Evolutionary conservation across 1,139 yeast genomes (phyloP).

Genomic region (Pichia sp.): DNA sequence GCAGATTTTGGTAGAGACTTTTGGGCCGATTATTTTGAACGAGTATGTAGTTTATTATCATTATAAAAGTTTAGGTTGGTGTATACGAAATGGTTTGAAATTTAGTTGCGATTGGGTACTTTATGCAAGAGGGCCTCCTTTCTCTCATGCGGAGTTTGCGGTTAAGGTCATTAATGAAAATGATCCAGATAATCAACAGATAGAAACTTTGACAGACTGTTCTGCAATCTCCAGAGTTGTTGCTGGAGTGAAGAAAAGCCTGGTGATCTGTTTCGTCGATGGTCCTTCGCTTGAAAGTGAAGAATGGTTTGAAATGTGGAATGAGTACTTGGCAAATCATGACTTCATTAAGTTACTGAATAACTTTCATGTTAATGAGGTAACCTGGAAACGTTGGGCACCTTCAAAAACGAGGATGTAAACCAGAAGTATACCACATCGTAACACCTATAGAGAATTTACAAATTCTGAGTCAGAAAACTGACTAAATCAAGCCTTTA

Average conservation of each 20-base stretch:
- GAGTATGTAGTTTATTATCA: constrained; percentile 78
- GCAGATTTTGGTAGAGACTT: constrained; percentile 23
- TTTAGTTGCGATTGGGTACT: constrained; percentile 80
- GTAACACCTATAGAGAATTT: constrained; percentile 28
- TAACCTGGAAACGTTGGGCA: constrained; percentile 72
- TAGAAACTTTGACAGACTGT: constrained; percentile 51
- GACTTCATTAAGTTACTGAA: constrained; percentile 19
- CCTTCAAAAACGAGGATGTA: constrained; percentile 72
- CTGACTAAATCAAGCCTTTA: constrained; percentile 33
- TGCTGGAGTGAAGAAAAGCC: constrained; percentile 77
- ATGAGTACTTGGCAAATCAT: constrained; percentile 23
- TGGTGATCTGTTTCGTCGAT: constrained; percentile 63
- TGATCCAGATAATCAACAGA: neutral
- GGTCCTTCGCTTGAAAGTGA: constrained; percentile 32
- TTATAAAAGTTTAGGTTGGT: constrained; percentile 88
- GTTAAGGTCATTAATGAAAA: constrained; percentile 19
- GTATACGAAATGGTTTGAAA: constrained; percentile 85
- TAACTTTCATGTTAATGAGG: constrained; percentile 41
- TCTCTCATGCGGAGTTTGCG: constrained; percentile 87
- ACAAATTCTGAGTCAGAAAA: neutral
- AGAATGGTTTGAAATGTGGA: constrained; percentile 28
- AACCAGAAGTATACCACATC: no score
- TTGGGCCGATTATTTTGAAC: constrained; percentile 34
- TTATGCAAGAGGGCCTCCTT: constrained; percentile 90
- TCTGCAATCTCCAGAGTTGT: constrained; percentile 72